Evolutionary conservation across 345 rosid genomes (phyloP).

Genomic region (Lepidium africanum): DNA sequence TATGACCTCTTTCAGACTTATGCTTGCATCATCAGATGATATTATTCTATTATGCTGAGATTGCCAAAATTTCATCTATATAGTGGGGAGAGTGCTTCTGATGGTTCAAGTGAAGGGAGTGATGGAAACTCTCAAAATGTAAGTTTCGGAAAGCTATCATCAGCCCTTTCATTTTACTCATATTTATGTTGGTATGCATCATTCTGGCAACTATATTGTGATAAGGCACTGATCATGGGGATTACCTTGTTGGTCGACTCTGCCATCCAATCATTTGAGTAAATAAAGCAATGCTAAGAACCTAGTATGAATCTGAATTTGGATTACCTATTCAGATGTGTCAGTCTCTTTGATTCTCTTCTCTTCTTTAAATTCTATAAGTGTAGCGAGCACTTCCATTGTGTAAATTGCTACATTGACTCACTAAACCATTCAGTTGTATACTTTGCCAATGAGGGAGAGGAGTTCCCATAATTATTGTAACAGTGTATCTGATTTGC

Average conservation of each 20-base stretch:
- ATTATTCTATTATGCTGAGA: slow-evolving; percentile 18
- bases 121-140: slow-evolving; percentile 90
- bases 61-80: slow-evolving; percentile 11
- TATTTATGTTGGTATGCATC: not conserved
- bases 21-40: not conserved
- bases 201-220: not conserved
- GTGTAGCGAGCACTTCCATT: not conserved
- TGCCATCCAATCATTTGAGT: not conserved
- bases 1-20: not conserved
- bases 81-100: slow-evolving; percentile 90
- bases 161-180: not conserved
- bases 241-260: not conserved
- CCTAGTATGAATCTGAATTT: slow-evolving; percentile 1
- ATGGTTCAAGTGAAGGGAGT: slow-evolving; percentile 96
- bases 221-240: not conserved
- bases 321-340: not conserved
- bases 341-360: not conserved
- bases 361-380: not conserved
- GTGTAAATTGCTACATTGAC: not conserved
- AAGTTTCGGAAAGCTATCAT: slow-evolving; percentile 26
- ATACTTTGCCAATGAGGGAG: not conserved
- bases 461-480: not conserved
- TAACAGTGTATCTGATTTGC: not conserved
- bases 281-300: not conserved
- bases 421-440: not conserved